phyloP scores from a whole-genome alignment of 768 basidiomycete species.

The Leccinum olivaceopallidum region DNA sequence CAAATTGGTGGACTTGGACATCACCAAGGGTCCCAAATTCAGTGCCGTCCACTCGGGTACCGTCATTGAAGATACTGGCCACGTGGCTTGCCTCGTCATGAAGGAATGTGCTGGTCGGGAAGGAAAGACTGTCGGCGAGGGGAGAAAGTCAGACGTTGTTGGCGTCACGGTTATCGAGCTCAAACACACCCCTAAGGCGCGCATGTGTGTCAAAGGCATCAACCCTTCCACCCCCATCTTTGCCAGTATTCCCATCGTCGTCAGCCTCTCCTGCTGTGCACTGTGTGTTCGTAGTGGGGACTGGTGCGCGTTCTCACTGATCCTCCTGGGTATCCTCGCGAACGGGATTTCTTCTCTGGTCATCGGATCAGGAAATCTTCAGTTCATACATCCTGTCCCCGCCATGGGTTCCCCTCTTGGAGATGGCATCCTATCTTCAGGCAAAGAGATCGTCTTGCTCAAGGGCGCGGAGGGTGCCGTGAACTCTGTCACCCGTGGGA shows the following conservation, averaged over 20 bases:
- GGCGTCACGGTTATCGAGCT: slow-evolving; percentile 4
- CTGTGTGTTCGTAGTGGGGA: slow-evolving; percentile 7
- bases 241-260: slow-evolving; percentile 16
- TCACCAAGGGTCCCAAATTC: slow-evolving; percentile 6
- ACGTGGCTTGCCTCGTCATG: slow-evolving; percentile 6
- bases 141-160: not conserved
- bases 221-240: not conserved
- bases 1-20: not conserved
- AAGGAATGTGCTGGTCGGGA: slow-evolving; percentile 1
- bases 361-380: slow-evolving; percentile 22
- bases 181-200: not conserved
- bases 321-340: slow-evolving; percentile 29
- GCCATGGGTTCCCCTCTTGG: slow-evolving; percentile 19
- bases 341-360: slow-evolving; percentile 21
- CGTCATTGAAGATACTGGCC: slow-evolving; percentile 5
- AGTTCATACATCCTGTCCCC: slow-evolving; percentile 16
- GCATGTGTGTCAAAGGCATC: not conserved
- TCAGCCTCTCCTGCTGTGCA: slow-evolving; percentile 6
- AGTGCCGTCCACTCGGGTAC: not conserved
- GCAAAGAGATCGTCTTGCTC: slow-evolving; percentile 5
- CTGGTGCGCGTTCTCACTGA: slow-evolving; percentile 28
- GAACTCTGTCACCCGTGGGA: slow-evolving; percentile 4
- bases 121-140: not conserved
- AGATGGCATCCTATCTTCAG: slow-evolving; percentile 20
- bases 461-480: slow-evolving; percentile 13